Evolutionary conservation across 345 rosid genomes (phyloP).

Genomic region (Eucalyptus brandiana): DNA sequence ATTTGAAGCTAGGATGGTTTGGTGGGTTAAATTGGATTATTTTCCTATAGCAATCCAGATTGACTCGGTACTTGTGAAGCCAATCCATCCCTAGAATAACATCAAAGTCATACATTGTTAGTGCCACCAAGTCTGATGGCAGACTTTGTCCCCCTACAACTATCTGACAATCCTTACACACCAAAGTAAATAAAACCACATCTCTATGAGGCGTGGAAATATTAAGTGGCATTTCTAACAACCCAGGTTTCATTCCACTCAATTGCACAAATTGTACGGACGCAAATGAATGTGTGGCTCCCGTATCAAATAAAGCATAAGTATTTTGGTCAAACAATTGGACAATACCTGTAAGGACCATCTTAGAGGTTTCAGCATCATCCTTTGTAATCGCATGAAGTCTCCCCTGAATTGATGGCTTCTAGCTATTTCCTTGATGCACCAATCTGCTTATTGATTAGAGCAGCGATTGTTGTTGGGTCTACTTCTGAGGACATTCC

Average conservation of each 20-base stretch:
- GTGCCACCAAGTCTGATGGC: not conserved
- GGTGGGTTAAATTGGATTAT: not conserved
- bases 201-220: too few relatives aligned
- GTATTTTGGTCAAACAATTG: not conserved
- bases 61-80: not conserved
- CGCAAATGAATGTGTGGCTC: not conserved
- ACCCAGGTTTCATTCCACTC: not conserved
- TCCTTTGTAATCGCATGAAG: too few relatives aligned
- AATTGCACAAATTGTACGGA: not conserved
- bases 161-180: not conserved
- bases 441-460: accelerated
- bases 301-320: accelerated
- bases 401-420: too few relatives aligned
- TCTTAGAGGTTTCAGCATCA: too few relatives aligned
- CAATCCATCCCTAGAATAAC: not conserved
- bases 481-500: too few relatives aligned
- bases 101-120: not conserved
- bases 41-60: not conserved
- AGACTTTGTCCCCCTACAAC: not conserved
- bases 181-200: too few relatives aligned
- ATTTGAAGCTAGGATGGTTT: too few relatives aligned
- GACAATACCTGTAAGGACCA: too few relatives aligned
- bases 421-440: too few relatives aligned
- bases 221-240: not conserved
- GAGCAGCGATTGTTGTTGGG: accelerated